Evolutionary conservation across 345 rosid genomes (phyloP).

Genomic region (Corchorus capsularis): DNA sequence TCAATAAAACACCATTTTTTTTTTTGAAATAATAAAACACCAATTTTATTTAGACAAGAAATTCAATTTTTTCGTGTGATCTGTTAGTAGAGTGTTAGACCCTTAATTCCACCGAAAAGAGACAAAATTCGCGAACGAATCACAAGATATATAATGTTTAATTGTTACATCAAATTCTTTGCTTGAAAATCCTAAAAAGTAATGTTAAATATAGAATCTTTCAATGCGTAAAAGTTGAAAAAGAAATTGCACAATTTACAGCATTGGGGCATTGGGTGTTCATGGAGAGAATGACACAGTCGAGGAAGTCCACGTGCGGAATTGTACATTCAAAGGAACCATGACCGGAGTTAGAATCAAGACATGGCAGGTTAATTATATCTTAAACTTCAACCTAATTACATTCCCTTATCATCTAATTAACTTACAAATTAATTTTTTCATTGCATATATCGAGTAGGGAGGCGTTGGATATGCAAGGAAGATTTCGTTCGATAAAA

Average conservation of each 20-base stretch:
- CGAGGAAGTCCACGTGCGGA: slow-evolving; percentile 16
- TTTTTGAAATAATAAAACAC: not conserved
- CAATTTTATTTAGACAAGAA: no score
- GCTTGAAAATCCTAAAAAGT: not conserved
- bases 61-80: not conserved
- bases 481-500: slow-evolving; percentile 18
- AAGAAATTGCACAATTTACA: not conserved
- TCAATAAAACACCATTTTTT: not conserved
- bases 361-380: slow-evolving; percentile 19
- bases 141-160: not conserved
- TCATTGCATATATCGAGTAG: not conserved
- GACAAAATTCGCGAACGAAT: no score
- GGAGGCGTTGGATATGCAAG: slow-evolving; percentile 14
- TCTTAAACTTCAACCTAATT: not conserved
- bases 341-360: slow-evolving; percentile 16
- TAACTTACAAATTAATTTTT: not conserved
- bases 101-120: no score
- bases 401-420: not conserved
- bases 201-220: not conserved
- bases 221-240: not conserved
- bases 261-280: slow-evolving; percentile 12
- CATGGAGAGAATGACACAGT: slow-evolving; percentile 4
- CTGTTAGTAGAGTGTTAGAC: no score
- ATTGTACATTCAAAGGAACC: slow-evolving; percentile 15
- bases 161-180: not conserved